A percentile compares a stretch with the other conserved stretches of the same genome.
Conservation (phyloP, 179 eudicot species). For the Actinidia polygama region DNA sequence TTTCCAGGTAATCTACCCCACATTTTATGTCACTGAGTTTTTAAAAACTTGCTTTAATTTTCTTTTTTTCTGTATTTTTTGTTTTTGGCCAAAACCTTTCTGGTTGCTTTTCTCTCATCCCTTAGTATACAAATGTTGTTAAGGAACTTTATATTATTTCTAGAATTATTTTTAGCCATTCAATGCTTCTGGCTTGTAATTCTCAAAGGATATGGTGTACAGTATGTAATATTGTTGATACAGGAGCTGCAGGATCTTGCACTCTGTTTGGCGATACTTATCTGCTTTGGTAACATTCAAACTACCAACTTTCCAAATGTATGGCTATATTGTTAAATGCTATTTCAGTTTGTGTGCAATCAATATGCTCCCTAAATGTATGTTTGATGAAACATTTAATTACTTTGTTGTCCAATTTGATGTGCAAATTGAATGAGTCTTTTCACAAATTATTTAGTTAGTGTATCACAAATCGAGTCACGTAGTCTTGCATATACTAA, state of each 20-base stretch:
- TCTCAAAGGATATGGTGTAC: background rate
- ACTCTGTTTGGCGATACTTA: background rate
- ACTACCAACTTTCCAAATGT: background rate
- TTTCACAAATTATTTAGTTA: background rate
- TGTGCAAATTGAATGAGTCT: background rate
- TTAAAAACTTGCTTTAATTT: background rate
- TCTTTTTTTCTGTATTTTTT: background rate
- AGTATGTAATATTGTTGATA: no score
- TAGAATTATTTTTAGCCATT: background rate
- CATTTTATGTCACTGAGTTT: background rate
- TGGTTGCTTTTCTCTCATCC: background rate
- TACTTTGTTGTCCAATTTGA: background rate
- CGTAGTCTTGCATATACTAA: background rate
- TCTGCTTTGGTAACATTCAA: no score
- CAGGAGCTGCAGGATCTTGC: background rate
- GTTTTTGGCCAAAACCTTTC: background rate
- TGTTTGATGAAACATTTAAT: constrained; percentile 1
- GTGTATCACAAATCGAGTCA: background rate
- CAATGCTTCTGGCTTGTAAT: background rate
- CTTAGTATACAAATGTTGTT: background rate
- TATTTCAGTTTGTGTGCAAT: background rate
- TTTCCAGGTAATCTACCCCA: constrained; percentile 63
- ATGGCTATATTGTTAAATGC: background rate
- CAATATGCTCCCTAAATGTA: background rate
- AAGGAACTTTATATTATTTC: no score